Percentiles rank a stretch among this genome's conserved stretches.
Evolutionary conservation across 345 rosid species (phyloP).

Genomic region (Erodium maritimum): DNA sequence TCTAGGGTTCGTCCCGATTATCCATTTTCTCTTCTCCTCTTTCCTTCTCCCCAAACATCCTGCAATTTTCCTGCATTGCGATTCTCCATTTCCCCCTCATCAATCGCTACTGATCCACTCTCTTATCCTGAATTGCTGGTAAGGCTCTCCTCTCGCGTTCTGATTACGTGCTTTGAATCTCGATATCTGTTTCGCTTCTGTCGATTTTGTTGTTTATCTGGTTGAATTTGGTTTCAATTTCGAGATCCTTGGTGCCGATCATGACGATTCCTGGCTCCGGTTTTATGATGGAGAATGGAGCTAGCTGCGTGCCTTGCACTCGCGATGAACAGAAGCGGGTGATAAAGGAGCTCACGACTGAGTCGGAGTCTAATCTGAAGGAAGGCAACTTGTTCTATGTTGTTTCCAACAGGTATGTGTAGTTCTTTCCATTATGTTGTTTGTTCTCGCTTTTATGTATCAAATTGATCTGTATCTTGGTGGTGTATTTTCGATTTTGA

Average conservation of each 20-base stretch:
- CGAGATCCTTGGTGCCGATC: slow-evolving; percentile 2
- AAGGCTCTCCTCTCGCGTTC: too few relatives aligned
- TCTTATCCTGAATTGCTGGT: neutral
- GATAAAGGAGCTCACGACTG: slow-evolving; percentile 34
- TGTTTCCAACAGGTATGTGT: slow-evolving; percentile 51
- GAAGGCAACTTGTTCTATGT: slow-evolving; percentile 75
- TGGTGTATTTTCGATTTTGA: too few relatives aligned
- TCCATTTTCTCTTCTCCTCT: slow-evolving; percentile 7
- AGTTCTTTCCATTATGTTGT: too few relatives aligned
- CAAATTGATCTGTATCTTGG: too few relatives aligned
- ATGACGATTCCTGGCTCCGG: slow-evolving; percentile 51
- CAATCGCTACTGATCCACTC: too few relatives aligned
- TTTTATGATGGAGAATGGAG: slow-evolving; percentile 43
- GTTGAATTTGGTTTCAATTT: neutral
- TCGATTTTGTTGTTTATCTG: neutral
- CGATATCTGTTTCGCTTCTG: neutral
- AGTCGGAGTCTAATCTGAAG: slow-evolving; percentile 45
- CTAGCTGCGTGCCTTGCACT: slow-evolving; percentile 44
- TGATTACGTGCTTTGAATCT: too few relatives aligned
- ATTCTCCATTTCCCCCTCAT: neutral
- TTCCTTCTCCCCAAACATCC: neutral
- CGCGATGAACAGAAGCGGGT: slow-evolving; percentile 59
- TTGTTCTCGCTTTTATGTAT: too few relatives aligned
- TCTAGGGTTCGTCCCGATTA: slow-evolving; percentile 19
- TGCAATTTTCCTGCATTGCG: neutral